Evolutionary conservation across 2,329 filamentous ascomycete genomes (phyloP).

Genomic region (Claviceps sp.): DNA sequence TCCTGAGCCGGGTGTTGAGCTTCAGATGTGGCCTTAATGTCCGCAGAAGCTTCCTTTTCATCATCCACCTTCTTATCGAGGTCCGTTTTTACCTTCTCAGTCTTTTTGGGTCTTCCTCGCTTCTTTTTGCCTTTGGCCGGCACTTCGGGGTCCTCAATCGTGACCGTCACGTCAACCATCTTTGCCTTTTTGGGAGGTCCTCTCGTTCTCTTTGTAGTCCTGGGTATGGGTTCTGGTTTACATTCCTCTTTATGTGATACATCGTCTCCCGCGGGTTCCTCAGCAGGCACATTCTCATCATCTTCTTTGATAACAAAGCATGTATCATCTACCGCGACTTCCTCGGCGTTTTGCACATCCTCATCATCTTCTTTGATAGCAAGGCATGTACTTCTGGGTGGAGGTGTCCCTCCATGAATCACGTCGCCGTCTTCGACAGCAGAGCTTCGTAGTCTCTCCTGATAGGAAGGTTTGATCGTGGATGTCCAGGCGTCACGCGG

Average conservation of each 20-base stretch:
- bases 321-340: constrained; percentile 8
- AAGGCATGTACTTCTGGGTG: not conserved
- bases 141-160: constrained; percentile 1
- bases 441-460: not conserved
- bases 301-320: not conserved
- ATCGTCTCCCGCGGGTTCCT: constrained; percentile 7
- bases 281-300: not conserved
- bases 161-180: constrained; percentile 3
- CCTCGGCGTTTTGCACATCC: not conserved
- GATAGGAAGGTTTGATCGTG: not conserved
- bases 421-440: not conserved
- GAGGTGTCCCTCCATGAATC: not conserved
- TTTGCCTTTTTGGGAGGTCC: constrained; percentile 20
- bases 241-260: constrained; percentile 5
- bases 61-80: not conserved
- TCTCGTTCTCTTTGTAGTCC: constrained; percentile 16
- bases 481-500: constrained; percentile 9
- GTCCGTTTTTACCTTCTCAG: not conserved
- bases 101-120: constrained; percentile 30
- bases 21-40: not conserved
- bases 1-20: not conserved
- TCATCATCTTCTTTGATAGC: not conserved
- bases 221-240: constrained; percentile 1
- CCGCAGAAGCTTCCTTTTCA: not conserved
- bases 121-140: constrained; percentile 17